A percentile compares a stretch with the other conserved stretches of the same genome.
Evolutionary conservation across 169 alveolate species (phyloP).

Genomic region (Prorocentrum cordatum): DNA sequence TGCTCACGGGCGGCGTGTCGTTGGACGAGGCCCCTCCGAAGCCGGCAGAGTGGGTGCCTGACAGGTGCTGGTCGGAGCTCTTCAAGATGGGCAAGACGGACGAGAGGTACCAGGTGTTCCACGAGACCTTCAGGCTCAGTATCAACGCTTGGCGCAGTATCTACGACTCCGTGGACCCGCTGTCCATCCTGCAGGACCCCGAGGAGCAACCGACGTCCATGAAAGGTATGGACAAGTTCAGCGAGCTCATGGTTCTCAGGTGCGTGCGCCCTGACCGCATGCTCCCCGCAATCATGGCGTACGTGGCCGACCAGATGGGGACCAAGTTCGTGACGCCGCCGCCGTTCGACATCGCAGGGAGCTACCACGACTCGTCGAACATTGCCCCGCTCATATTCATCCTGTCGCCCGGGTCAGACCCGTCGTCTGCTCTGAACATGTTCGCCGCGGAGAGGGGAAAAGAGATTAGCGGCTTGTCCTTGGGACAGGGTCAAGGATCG

Average conservation of each 20-base stretch:
- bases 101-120: neutral
- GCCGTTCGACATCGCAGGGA: constrained; percentile 80
- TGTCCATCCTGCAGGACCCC: neutral
- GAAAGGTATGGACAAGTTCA: constrained; percentile 74
- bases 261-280: constrained; percentile 84
- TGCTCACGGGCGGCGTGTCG: constrained; percentile 81
- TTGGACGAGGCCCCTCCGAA: constrained; percentile 72
- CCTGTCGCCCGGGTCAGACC: constrained; percentile 60
- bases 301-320: constrained; percentile 76
- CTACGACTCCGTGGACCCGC: too few relatives aligned
- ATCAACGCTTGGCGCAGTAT: too few relatives aligned
- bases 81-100: constrained; percentile 69
- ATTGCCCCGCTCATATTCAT: constrained; percentile 71
- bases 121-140: too few relatives aligned
- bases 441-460: constrained; percentile 67
- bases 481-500: too few relatives aligned
- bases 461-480: constrained; percentile 2
- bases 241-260: constrained; percentile 77
- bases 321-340: constrained; percentile 81
- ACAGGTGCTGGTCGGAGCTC: constrained; percentile 82
- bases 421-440: constrained; percentile 49
- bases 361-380: constrained; percentile 78
- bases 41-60: constrained; percentile 77
- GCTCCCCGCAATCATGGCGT: constrained; percentile 77
- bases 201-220: constrained; percentile 32